Base-by-base conservation (phyloP, 2,329 filamentous ascomycete genomes). In the Aphanocladium album region DNA sequence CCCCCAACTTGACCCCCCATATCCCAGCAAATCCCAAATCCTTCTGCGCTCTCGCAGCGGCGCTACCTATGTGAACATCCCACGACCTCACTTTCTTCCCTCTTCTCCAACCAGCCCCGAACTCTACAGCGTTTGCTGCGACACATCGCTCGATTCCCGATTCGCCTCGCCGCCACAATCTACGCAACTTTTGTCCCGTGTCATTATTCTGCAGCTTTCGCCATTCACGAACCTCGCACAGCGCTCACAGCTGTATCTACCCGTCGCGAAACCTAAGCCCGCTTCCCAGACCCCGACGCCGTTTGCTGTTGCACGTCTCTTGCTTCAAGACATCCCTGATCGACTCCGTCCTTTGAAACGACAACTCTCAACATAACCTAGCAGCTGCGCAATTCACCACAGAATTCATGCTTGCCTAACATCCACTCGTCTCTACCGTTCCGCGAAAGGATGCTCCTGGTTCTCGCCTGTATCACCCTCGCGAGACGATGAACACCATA, bases 391-490 rank as follows among this genome's bases (percentile, higher is more conserved):
- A 35, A 37, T 21, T 8, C 19, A 25, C 27, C 17, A 25, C 54
- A 17, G 14, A 21, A 30, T 49, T 57, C 17, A 57, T 57, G 43
- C 37, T 46, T 19, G 47, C 57, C 27, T 59, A 27, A 59, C n/a
- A 23, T 47, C 12, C 19, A 19, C 9, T 30, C 5, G 25, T 21
- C 35, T 2, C 9, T 35, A 17, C 11, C 23, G 21, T 50, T 49
- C 30, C 35, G 30, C 47, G 46, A 46, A 58, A 59, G 57, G 57
- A 59, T 59, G 57, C 57, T 59, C 25, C 19, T 52, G 47, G 47
- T 52, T 46, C 16, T 39, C 55, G 47, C 16, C 47, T 14, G 39
- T 47, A 43, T 52, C 49, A 45, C 35, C 23, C 39, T 52, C 49
- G 47, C 46, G 30, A 43, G 47, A 59, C 35, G 49, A 59, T 59